These are phyloP conservation scores for Nelumbo lutea DNA, from an alignment of 164 flowering plant species.

Conservation along the genomic window DNA sequence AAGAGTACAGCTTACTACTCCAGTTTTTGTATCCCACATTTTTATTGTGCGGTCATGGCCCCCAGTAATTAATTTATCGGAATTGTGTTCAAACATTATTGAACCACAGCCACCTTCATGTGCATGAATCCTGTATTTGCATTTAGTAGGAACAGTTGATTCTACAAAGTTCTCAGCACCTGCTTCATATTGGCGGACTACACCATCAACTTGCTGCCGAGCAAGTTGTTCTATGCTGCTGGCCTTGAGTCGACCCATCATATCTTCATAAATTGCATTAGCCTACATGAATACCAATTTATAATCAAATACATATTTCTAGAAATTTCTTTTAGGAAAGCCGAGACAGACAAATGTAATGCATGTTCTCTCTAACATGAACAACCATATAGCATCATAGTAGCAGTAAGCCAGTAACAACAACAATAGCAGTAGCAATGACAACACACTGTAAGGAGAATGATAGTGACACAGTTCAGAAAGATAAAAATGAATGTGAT, in stretches of 20 bases:
- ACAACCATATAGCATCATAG: too few species aligned
- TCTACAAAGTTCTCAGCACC: constrained; percentile 71
- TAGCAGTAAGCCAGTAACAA: too few species aligned
- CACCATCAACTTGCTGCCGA: constrained; percentile 87
- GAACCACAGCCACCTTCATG: constrained; percentile 94
- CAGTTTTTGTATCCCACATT: constrained; percentile 82
- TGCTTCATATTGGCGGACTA: constrained; percentile 76
- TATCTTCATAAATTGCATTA: constrained; percentile 74
- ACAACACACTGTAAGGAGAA: too few species aligned
- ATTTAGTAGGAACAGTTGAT: constrained; percentile 52
- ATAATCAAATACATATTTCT: background rate
- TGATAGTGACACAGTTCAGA: too few species aligned
- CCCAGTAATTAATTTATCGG: constrained; percentile 71
- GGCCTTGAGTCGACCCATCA: constrained; percentile 58
- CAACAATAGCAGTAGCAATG: too few species aligned
- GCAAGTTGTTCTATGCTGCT: constrained; percentile 68
- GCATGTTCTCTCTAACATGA: too few species aligned
- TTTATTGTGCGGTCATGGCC: constrained; percentile 82
- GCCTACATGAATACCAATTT: constrained; percentile 35
- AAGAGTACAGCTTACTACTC: constrained; percentile 45
- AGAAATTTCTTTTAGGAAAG: background rate
- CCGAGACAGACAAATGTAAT: too few species aligned
- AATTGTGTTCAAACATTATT: constrained; percentile 60
- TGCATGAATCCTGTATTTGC: constrained; percentile 64
- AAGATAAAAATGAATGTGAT: too few species aligned